Evolutionary conservation across 2,329 filamentous ascomycete genomes (phyloP), one percentile per base, ranked within the genome.

Genomic region (Monosporascus sp.): DNA sequence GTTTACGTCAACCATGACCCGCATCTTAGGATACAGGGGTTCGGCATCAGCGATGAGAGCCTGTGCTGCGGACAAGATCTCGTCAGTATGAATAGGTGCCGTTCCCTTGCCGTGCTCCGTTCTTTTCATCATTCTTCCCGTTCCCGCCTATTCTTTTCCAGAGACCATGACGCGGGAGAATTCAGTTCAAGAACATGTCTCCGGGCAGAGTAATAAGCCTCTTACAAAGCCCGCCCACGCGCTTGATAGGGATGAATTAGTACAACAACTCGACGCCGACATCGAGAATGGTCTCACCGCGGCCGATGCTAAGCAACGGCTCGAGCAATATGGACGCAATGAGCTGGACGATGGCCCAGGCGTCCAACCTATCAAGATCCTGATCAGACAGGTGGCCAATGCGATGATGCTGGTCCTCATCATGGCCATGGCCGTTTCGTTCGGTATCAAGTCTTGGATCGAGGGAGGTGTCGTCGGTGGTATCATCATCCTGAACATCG

Each of bases 321-420:
- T 84, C 5, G 72, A 78, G 17, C 69, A 80, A 53, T 79, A 79
- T 70, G 84, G 84, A 7, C 63, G 68, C 14, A 87, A 87, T 60
- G 78, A 84, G 54, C 72, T 87, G 3, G 80, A 81, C 51, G 78
- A 84, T 38, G 77, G 69, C 1, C 74, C 76, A 53, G 78, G 78
- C 7, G 81, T 87, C 31, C 78, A 76, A 44, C 74, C 78, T 22
- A 64, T 75, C 45, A 83, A 84, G 64, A 86, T 87, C 54, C 65
- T 87, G 18, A 68, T 86, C 44, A 72, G 78, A 43, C 84, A 87
- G 64, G 70, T 86, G 46, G 82, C 82, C 48, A 87, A 87, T 65
- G 83, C 82, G 11, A 86, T 86, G 84, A 86, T 80, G 58, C 68
- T 87, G 60, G 70, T 74, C 17, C 69, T 82, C 35, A 75, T 78